Evolutionary conservation across 306 rosid species (phyloP).

Genomic region (Sicyos baderoa): DNA sequence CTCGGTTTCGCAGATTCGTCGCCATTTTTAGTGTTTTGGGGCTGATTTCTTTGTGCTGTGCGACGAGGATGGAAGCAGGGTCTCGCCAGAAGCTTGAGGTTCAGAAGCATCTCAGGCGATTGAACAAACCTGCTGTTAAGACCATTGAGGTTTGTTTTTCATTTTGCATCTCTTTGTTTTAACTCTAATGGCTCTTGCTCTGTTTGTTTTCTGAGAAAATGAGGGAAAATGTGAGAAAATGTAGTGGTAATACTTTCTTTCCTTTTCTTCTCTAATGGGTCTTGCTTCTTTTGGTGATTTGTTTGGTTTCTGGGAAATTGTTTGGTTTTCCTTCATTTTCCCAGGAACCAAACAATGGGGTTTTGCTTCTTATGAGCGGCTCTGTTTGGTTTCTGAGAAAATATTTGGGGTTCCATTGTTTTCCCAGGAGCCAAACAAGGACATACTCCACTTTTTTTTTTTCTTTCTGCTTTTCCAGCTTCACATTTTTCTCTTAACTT

Average conservation of each 20-base stretch:
- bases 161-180: constrained; percentile 13
- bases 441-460: not conserved
- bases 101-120: constrained; percentile 66
- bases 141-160: constrained; percentile 55
- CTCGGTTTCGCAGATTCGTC: constrained; percentile 26
- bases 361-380: not conserved
- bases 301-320: not conserved
- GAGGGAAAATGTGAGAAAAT: not conserved
- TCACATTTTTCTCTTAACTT: not conserved
- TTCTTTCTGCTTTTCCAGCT: not conserved
- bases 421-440: not conserved
- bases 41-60: constrained; percentile 45
- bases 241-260: not conserved
- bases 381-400: constrained; percentile 11
- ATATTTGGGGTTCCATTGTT: not conserved
- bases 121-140: constrained; percentile 75
- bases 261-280: not conserved
- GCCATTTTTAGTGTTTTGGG: constrained; percentile 38
- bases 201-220: constrained; percentile 2
- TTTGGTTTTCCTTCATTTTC: not conserved
- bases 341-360: constrained; percentile 5
- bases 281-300: constrained; percentile 4
- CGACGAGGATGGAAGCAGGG: constrained; percentile 43
- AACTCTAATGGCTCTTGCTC: not conserved
- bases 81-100: constrained; percentile 74